Percentiles rank a stretch among this genome's conserved stretches.
These are phyloP conservation scores for Rubia balearica DNA, from an alignment of 305 asterid species.

Conservation along the genomic window DNA sequence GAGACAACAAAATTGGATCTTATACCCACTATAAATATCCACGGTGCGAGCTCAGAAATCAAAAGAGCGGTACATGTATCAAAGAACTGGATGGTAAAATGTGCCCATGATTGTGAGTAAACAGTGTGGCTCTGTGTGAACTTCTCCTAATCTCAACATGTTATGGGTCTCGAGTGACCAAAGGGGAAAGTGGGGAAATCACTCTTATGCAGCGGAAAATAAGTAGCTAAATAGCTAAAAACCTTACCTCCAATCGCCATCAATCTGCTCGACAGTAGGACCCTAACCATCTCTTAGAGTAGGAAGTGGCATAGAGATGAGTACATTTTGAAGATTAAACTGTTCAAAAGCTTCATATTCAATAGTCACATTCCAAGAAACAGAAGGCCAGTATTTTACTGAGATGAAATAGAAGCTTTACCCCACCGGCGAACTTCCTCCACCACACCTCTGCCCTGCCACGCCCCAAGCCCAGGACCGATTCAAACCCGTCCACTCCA, in stretches of 20 bases:
- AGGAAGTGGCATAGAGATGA: constrained; percentile 87
- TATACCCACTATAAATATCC: constrained; percentile 36
- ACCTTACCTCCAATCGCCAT: constrained; percentile 85
- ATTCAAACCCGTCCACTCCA: no score
- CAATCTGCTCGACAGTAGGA: constrained; percentile 66
- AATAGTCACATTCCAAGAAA: constrained; percentile 72
- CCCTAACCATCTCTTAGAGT: constrained; percentile 78
- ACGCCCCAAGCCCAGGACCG: no score
- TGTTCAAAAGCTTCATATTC: constrained; percentile 72
- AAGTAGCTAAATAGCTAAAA: constrained; percentile 10
- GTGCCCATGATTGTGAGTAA: background rate
- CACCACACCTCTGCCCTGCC: no score
- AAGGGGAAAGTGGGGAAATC: background rate
- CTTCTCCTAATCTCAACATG: no score
- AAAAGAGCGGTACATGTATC: constrained; percentile 29
- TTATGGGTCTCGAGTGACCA: no score
- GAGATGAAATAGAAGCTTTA: constrained; percentile 14
- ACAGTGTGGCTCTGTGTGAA: no score
- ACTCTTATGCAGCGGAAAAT: background rate
- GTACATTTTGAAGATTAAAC: constrained; percentile 73
- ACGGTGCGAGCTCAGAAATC: constrained; percentile 91
- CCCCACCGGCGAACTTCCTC: no score
- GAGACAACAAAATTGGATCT: no score
- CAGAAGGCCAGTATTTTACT: constrained; percentile 95
- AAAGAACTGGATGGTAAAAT: background rate